Base-by-base conservation (phyloP, 805 yeast genomes). In the Priceomyces castillae region DNA sequence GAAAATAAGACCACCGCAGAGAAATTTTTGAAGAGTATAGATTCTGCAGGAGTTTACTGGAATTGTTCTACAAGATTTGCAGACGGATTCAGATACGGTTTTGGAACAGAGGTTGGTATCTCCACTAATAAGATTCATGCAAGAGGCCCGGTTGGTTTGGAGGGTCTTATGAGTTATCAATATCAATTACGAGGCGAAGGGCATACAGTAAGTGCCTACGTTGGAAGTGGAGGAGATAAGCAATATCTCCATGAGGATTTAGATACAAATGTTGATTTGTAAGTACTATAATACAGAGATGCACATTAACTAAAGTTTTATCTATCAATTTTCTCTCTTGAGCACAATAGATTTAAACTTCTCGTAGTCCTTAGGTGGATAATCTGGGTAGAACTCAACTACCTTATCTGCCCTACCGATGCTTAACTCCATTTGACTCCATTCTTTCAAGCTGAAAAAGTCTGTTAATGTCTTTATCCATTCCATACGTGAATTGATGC, bases 101-200 rank as follows among this genome's bases (percentile, higher is more conserved):
- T 95, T 61, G 99, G 99, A 41, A 85, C 99, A 4, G 99, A 94
- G 65, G 99, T 94, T 14, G 99, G 99, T 28, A 92, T 94, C 46
- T 85, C 96, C 39, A 94, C 99, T 36, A 90, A 92, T 61, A 94
- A 94, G 64, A 89, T 94, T 49, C 99, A 94, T 62, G 96, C 99
- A 7, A 78, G 99, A 57, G 99, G 99, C 2, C 99, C 99, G 12
- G 98, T 94, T 26, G 99, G 99, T 2, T 74, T 94, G 25, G 99
- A 94, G 61, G 99, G 99, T 1, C 74, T 94, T 52, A 95, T 92
- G 61, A 87, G 95, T 54, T 94, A 94, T 65, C 98, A 94, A 66
- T 94, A 94, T 62, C 94, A 89, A 61, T 69, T 94, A 48, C 78
- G 86, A 65, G 99, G 99, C 34, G 73, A 80, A 52, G 99, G 99